These are phyloP conservation scores for Danielia oregonensis DNA, from an alignment of 805 yeast species.

Conservation along the genomic window DNA sequence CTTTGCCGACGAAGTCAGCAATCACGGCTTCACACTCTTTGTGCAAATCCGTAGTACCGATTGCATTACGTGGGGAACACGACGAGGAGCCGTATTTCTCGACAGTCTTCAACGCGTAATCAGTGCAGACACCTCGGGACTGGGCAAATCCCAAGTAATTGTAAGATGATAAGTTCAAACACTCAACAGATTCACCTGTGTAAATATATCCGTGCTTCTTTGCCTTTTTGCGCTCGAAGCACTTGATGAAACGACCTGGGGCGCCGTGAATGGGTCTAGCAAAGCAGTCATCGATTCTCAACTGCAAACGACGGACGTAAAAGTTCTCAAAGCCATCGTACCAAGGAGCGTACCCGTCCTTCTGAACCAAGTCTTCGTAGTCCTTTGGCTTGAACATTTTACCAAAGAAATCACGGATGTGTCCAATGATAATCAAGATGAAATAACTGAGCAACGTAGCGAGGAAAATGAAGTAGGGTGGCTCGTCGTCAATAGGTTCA, in stretches of 20 bases:
- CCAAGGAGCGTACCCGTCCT: constrained; percentile 94
- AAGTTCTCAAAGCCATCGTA: constrained; percentile 90
- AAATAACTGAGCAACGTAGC: constrained; percentile 84
- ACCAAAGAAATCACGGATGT: constrained; percentile 84
- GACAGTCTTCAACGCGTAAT: constrained; percentile 60
- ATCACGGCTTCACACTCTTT: constrained; percentile 66
- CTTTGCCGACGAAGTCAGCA: constrained; percentile 88
- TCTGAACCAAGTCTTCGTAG: constrained; percentile 64
- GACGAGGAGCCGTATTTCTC: constrained; percentile 72
- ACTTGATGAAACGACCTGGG: constrained; percentile 86
- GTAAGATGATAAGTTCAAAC: constrained; percentile 84
- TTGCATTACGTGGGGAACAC: constrained; percentile 69
- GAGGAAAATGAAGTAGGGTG: constrained; percentile 75
- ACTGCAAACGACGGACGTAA: constrained; percentile 87
- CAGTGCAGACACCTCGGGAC: constrained; percentile 88
- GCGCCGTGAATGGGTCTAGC: constrained; percentile 96
- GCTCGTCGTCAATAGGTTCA: constrained; percentile 73
- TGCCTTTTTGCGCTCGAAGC: constrained; percentile 73
- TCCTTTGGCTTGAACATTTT: constrained; percentile 63
- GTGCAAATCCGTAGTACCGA: constrained; percentile 79
- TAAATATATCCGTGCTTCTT: constrained; percentile 63
- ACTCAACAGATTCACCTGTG: constrained; percentile 71
- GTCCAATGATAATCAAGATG: constrained; percentile 83
- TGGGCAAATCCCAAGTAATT: constrained; percentile 97
- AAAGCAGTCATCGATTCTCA: constrained; percentile 90